These are phyloP conservation scores for Alternaria rosae DNA, from an alignment of 2,329 filamentous ascomycete species.

Conservation along the genomic window DNA sequence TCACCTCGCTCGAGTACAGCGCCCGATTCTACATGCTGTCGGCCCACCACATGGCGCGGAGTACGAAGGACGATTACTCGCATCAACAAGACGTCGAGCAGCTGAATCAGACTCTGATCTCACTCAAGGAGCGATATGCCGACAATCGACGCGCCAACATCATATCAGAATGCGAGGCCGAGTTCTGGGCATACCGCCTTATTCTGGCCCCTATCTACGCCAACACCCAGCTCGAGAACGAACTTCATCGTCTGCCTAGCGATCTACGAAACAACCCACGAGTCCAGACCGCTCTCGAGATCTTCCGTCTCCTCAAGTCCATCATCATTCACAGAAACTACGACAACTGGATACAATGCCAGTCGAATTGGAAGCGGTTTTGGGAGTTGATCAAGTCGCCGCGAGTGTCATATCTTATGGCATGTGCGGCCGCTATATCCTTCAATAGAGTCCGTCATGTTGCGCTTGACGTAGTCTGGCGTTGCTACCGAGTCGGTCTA, in stretches of 20 bases:
- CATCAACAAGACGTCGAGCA: constrained; percentile 69
- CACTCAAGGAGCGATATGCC: constrained; percentile 61
- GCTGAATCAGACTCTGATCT: constrained; percentile 68
- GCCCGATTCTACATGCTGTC: constrained; percentile 70
- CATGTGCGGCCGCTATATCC: constrained; percentile 69
- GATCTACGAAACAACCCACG: constrained; percentile 60
- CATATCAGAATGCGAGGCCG: constrained; percentile 66
- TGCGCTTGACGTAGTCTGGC: constrained; percentile 63
- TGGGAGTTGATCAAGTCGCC: constrained; percentile 64
- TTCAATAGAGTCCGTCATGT: constrained; percentile 66
- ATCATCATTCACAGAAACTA: constrained; percentile 57
- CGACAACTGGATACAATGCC: constrained; percentile 62
- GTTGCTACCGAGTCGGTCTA: constrained; percentile 61
- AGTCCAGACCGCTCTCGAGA: constrained; percentile 63
- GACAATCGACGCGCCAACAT: constrained; percentile 52
- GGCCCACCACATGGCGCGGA: constrained; percentile 61
- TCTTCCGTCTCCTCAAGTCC: constrained; percentile 64
- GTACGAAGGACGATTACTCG: constrained; percentile 57
- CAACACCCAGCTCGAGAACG: constrained; percentile 61
- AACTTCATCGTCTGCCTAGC: constrained; percentile 63
- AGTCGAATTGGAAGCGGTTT: constrained; percentile 65
- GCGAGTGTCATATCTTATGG: constrained; percentile 67
- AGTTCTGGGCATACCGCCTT: constrained; percentile 70
- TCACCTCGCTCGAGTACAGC: constrained; percentile 69
- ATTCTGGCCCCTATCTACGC: constrained; percentile 54